These are phyloP conservation scores for Wickerhamiella australiensis DNA, from an alignment of 805 yeast species.

Conservation along the genomic window DNA sequence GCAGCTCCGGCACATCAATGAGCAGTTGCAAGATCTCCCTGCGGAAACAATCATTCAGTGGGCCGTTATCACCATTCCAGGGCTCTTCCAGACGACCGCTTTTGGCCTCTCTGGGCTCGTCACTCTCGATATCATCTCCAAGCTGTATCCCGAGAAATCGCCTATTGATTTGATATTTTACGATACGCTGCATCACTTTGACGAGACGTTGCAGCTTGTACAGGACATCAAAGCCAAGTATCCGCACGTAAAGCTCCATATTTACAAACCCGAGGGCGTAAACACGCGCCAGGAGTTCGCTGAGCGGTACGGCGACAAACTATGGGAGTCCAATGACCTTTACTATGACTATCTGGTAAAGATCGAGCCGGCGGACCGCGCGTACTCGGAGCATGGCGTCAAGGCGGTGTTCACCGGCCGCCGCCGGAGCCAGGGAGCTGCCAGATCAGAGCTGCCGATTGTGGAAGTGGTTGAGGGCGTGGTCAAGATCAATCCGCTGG, in stretches of 20 bases:
- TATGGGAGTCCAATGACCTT: slow-evolving; percentile 77
- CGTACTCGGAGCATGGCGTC: slow-evolving; percentile 61
- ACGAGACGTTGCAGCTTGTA: slow-evolving; percentile 77
- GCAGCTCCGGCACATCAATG: slow-evolving; percentile 57
- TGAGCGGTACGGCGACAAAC: slow-evolving; percentile 51
- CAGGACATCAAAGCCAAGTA: slow-evolving; percentile 46
- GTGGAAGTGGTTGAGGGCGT: slow-evolving; percentile 62
- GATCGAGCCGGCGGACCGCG: slow-evolving; percentile 85
- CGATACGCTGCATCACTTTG: slow-evolving; percentile 87
- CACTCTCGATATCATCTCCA: slow-evolving; percentile 68
- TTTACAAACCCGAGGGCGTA: slow-evolving; percentile 54
- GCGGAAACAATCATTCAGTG: slow-evolving; percentile 71
- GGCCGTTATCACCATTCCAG: slow-evolving; percentile 75
- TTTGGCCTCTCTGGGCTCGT: slow-evolving; percentile 89
- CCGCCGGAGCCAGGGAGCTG: slow-evolving; percentile 81
- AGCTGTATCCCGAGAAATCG: slow-evolving; percentile 30
- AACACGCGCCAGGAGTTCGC: slow-evolving; percentile 51
- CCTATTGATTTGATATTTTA: slow-evolving; percentile 69
- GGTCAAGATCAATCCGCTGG: slow-evolving; percentile 79
- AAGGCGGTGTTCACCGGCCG: slow-evolving; percentile 86
- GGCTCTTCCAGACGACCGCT: slow-evolving; percentile 82
- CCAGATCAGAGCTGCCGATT: slow-evolving; percentile 56
- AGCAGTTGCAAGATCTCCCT: slow-evolving; percentile 39
- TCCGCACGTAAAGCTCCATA: slow-evolving; percentile 42
- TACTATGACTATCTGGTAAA: slow-evolving; percentile 77